Percentiles rank a stretch among this genome's conserved stretches.
phyloP scores from a whole-genome alignment of 306 rosid species.

The Prunus persica region DNA sequence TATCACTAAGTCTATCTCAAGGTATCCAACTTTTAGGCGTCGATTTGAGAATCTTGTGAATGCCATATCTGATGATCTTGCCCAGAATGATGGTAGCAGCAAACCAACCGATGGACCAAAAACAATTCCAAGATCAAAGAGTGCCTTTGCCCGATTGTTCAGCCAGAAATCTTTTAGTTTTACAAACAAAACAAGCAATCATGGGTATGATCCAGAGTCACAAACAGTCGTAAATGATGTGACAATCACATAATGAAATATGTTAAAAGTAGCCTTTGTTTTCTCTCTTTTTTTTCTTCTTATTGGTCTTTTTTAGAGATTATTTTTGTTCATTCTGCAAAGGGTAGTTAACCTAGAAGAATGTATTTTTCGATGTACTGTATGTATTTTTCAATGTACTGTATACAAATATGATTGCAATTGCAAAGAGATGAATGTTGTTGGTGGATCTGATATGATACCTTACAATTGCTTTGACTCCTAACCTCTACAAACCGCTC shows the following conservation, averaged over 20 bases:
- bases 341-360: no score
- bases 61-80: constrained; percentile 46
- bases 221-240: constrained; percentile 37
- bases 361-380: not conserved
- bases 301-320: constrained; percentile 6
- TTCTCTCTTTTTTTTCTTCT: not conserved
- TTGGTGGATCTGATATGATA: no score
- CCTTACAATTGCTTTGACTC: no score
- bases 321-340: not conserved
- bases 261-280: not conserved
- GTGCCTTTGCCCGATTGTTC: constrained; percentile 65
- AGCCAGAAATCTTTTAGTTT: constrained; percentile 57
- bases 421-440: no score
- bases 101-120: constrained; percentile 5
- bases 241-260: constrained; percentile 29
- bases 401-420: no score
- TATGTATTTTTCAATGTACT: not conserved
- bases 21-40: constrained; percentile 82
- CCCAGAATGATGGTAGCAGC: constrained; percentile 36
- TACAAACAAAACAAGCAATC: constrained; percentile 34
- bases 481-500: no score
- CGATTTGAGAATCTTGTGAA: constrained; percentile 63
- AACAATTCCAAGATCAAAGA: constrained; percentile 64
- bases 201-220: constrained; percentile 51
- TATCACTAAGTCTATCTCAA: constrained; percentile 78